phyloP scores from a whole-genome alignment of 768 basidiomycete species.

The Leccinum aurantiacum region DNA sequence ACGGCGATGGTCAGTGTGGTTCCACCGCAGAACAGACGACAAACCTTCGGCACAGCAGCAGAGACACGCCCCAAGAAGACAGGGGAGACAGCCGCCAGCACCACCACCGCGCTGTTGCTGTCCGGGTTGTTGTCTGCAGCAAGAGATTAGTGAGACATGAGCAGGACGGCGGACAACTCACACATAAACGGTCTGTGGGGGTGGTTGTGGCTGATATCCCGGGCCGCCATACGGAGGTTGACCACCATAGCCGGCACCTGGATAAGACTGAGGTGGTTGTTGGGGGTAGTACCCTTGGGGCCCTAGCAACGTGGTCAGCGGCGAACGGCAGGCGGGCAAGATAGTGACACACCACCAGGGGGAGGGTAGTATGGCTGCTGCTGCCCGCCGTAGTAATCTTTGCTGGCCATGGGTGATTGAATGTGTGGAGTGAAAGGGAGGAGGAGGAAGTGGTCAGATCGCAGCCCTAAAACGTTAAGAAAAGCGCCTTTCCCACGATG shows the following conservation, averaged over 20 bases:
- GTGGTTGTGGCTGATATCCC: conserved; percentile 57
- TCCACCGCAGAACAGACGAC: conserved; percentile 27
- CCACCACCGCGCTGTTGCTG: conserved; percentile 37
- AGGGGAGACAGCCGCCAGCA: conserved; percentile 41
- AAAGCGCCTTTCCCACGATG: conserved; percentile 24
- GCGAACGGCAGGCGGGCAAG: background rate
- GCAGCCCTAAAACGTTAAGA: conserved; percentile 27
- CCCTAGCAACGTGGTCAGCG: conserved; percentile 43
- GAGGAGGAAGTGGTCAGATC: conserved; percentile 11
- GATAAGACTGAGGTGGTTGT: conserved; percentile 72
- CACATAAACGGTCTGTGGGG: conserved; percentile 85
- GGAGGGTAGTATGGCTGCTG: conserved; percentile 57
- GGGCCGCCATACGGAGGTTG: conserved; percentile 32
- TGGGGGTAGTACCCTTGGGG: conserved; percentile 69
- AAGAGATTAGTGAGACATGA: conserved; percentile 1
- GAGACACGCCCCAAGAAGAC: conserved; percentile 46
- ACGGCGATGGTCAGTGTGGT: conserved; percentile 23
- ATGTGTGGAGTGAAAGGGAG: conserved; percentile 11
- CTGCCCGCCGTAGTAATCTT: conserved; percentile 66
- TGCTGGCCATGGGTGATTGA: conserved; percentile 56
- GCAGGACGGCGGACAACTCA: conserved; percentile 36
- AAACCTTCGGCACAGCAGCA: conserved; percentile 55
- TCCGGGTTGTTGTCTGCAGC: conserved; percentile 40
- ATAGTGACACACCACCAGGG: conserved; percentile 39
- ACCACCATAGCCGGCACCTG: conserved; percentile 43